A percentile compares a stretch with the other conserved stretches of the same genome.
These are phyloP conservation scores for Alloascoidea africana DNA, from an alignment of 805 yeast genomes.

Conservation along the genomic window DNA sequence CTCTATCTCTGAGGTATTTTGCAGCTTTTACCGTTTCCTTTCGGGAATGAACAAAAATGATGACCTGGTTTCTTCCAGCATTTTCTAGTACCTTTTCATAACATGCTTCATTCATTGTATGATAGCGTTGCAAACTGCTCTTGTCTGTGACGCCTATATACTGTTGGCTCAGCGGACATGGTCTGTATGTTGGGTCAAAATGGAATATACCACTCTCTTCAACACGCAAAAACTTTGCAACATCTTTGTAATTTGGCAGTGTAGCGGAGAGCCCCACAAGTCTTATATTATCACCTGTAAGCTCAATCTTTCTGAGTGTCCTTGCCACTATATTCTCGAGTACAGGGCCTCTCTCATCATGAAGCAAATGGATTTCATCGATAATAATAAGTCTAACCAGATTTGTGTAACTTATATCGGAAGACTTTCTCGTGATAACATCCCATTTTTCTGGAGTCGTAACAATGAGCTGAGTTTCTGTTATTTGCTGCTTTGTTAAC, in stretches of 20 bases:
- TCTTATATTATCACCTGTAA: slow-evolving; percentile 36
- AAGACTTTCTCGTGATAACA: slow-evolving; percentile 72
- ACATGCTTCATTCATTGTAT: slow-evolving; percentile 85
- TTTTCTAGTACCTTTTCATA: slow-evolving; percentile 61
- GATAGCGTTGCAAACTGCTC: slow-evolving; percentile 58
- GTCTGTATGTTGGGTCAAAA: slow-evolving; percentile 75
- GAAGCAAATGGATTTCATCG: slow-evolving; percentile 87
- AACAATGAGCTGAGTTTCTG: slow-evolving; percentile 67
- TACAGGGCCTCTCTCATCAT: slow-evolving; percentile 93
- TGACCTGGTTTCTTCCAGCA: slow-evolving; percentile 58
- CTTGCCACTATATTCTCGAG: slow-evolving; percentile 79
- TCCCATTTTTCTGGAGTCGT: slow-evolving; percentile 99
- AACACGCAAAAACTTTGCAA: slow-evolving; percentile 66
- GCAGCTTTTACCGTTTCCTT: slow-evolving; percentile 86
- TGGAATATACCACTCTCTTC: slow-evolving; percentile 51
- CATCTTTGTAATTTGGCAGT: slow-evolving; percentile 77
- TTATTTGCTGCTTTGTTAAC: slow-evolving; percentile 58
- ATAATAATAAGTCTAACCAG: slow-evolving; percentile 60
- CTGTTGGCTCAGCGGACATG: slow-evolving; percentile 84
- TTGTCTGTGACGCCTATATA: slow-evolving; percentile 80
- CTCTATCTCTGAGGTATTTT: slow-evolving; percentile 46
- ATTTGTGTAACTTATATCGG: slow-evolving; percentile 48
- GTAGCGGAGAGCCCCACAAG: slow-evolving; percentile 87
- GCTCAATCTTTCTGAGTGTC: slow-evolving; percentile 32
- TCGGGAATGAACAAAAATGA: slow-evolving; percentile 86